Conservation (phyloP, 164 flowering plant species). For the Cinnamomum chago region DNA sequence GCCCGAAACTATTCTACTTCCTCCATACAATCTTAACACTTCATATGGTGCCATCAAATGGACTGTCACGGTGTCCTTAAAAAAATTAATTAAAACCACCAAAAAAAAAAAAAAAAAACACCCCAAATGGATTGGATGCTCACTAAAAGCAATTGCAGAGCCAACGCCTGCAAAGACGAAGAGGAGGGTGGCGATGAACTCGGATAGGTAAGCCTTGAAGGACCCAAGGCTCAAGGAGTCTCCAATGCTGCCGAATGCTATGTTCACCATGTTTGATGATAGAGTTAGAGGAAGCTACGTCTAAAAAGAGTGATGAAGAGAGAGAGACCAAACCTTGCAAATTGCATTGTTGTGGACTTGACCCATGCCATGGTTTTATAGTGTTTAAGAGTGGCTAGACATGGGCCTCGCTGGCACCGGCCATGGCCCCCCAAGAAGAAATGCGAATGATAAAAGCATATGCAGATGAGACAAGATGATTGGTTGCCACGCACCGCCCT, state of each 20-base stretch:
- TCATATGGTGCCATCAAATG: too few species aligned
- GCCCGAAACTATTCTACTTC: too few species aligned
- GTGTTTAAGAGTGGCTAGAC: not conserved
- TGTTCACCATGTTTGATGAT: conserved; percentile 46
- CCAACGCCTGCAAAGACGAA: conserved; percentile 82
- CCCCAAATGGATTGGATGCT: conserved; percentile 8
- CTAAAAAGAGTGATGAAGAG: not conserved
- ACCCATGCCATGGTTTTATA: conserved; percentile 15
- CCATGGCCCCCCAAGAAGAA: conserved; percentile 16
- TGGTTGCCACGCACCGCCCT: conserved; percentile 32
- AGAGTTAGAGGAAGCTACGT: not conserved
- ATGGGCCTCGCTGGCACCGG: conserved; percentile 39
- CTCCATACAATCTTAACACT: too few species aligned
- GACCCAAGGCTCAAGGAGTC: conserved; percentile 57
- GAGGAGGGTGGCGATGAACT: conserved; percentile 67
- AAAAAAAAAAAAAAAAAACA: too few species aligned
- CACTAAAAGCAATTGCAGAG: conserved; percentile 64
- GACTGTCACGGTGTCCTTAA: too few species aligned
- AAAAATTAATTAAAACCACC: too few species aligned
- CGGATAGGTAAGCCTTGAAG: conserved; percentile 52
- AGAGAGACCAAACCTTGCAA: not conserved
- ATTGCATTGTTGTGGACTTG: not conserved
- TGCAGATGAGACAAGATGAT: conserved; percentile 9
- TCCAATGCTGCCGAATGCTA: conserved; percentile 46
- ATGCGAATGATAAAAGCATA: conserved; percentile 6